A percentile compares a stretch with the other conserved stretches of the same genome.
phyloP scores from a whole-genome alignment of 2,329 filamentous ascomycete genomes.

The Coniosporium tulheliwenetii region DNA sequence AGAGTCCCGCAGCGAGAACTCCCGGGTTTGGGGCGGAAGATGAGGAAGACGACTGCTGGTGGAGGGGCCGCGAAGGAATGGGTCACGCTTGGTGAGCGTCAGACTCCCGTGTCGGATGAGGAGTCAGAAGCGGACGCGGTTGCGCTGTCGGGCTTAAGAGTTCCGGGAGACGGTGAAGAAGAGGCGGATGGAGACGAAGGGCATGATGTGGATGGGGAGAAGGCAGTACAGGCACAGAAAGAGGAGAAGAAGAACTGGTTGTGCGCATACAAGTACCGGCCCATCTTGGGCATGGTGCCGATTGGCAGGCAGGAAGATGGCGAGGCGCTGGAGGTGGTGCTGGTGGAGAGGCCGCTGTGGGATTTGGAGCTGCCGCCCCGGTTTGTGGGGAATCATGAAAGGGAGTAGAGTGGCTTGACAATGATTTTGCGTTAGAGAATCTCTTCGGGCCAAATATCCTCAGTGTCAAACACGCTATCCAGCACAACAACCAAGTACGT shows the following conservation, averaged over 20 bases:
- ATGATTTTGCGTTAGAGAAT: too few relatives aligned
- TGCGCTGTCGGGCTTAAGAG: conserved; percentile 14
- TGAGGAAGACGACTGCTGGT: conserved; percentile 29
- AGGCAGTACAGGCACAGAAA: conserved; percentile 9
- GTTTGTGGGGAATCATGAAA: conserved; percentile 27
- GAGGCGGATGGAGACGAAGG: conserved; percentile 25
- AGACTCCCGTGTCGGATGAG: conserved; percentile 1
- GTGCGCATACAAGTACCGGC: conserved; percentile 85
- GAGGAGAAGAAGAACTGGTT: conserved; percentile 39
- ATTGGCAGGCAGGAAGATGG: conserved; percentile 31
- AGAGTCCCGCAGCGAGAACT: conserved; percentile 29
- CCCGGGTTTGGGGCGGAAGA: conserved; percentile 28
- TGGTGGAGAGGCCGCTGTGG: conserved; percentile 77
- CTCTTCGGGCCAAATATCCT: too few relatives aligned
- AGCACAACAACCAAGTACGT: too few relatives aligned
- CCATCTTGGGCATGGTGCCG: conserved; percentile 65
- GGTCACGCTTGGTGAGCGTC: background rate
- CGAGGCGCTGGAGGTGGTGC: conserved; percentile 55
- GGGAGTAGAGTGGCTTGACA: too few relatives aligned
- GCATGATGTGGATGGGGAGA: conserved; percentile 19
- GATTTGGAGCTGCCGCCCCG: conserved; percentile 63
- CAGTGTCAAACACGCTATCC: too few relatives aligned
- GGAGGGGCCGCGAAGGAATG: conserved; percentile 14
- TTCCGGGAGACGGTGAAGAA: conserved; percentile 11
- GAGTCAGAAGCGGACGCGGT: conserved; percentile 13